Percentiles rank a stretch among this genome's conserved stretches.
These are phyloP conservation scores for Magnusiomyces tetraspermus DNA, from an alignment of 1,139 yeast species.

Conservation along the genomic window DNA sequence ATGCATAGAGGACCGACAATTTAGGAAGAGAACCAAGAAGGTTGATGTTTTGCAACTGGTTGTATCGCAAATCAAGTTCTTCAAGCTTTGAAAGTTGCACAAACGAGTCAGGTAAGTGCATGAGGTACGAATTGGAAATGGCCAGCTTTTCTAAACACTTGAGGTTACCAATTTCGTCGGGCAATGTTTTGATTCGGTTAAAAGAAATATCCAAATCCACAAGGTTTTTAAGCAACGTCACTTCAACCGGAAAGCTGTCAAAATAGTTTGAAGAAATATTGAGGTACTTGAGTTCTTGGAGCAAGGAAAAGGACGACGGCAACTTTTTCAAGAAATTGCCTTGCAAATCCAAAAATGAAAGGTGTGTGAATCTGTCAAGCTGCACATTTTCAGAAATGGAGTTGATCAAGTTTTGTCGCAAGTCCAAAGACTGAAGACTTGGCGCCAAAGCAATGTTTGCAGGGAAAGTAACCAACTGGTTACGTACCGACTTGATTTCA, in stretches of 20 bases:
- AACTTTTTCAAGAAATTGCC: constrained; percentile 64
- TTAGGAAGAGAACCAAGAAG: constrained; percentile 54
- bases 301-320: constrained; percentile 53
- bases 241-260: constrained; percentile 54
- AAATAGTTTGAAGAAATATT: constrained; percentile 79
- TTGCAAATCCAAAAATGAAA: constrained; percentile 36
- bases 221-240: constrained; percentile 54
- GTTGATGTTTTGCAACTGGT: constrained; percentile 55
- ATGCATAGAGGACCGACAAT: constrained; percentile 62
- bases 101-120: constrained; percentile 48
- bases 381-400: constrained; percentile 27
- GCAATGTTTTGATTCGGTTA: constrained; percentile 55
- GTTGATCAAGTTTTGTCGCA: constrained; percentile 35
- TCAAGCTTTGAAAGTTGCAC: constrained; percentile 48
- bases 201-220: constrained; percentile 72
- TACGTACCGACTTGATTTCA: constrained; percentile 57
- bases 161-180: constrained; percentile 53
- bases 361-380: constrained; percentile 23
- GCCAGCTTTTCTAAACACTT: constrained; percentile 56
- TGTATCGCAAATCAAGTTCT: constrained; percentile 71
- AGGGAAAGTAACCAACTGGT: constrained; percentile 71
- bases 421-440: constrained; percentile 57
- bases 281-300: constrained; percentile 48
- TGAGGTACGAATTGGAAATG: constrained; percentile 63
- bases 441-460: constrained; percentile 59